phyloP scores from a whole-genome alignment of 2,329 filamentous ascomycete species.

The Sphaceloma murrayae region DNA sequence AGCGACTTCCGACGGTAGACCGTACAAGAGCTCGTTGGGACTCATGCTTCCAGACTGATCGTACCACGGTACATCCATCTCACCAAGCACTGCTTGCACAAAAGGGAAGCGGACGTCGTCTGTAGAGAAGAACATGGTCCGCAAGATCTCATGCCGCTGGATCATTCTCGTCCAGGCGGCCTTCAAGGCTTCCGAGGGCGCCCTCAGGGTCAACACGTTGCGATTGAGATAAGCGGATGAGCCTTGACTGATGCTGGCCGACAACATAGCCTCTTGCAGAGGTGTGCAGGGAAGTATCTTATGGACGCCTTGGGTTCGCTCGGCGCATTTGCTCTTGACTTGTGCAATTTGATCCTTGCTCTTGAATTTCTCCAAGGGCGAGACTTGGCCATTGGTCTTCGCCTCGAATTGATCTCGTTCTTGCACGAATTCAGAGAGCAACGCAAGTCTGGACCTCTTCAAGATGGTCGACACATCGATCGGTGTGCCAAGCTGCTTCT shows the following conservation, averaged over 20 bases:
- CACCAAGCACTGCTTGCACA: slow-evolving; percentile 58
- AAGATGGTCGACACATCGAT: slow-evolving; percentile 61
- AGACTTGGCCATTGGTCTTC: not conserved
- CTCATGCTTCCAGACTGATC: slow-evolving; percentile 23
- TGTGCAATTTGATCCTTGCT: not conserved
- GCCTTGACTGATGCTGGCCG: slow-evolving; percentile 39
- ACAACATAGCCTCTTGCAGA: slow-evolving; percentile 80
- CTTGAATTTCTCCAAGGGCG: slow-evolving; percentile 15
- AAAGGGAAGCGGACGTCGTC: slow-evolving; percentile 52
- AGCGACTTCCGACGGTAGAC: not conserved
- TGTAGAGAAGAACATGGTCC: slow-evolving; percentile 65
- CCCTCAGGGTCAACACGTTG: slow-evolving; percentile 52
- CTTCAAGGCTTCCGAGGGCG: slow-evolving; percentile 43
- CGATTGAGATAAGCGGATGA: slow-evolving; percentile 60
- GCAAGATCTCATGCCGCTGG: slow-evolving; percentile 61
- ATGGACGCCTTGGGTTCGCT: slow-evolving; percentile 34
- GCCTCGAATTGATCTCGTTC: slow-evolving; percentile 17
- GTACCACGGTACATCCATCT: slow-evolving; percentile 37
- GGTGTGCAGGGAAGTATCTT: slow-evolving; percentile 71
- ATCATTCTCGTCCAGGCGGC: slow-evolving; percentile 54
- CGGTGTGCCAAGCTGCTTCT: slow-evolving; percentile 38
- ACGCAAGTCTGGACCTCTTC: slow-evolving; percentile 56
- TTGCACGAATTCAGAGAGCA: slow-evolving; percentile 41
- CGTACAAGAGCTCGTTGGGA: not conserved
- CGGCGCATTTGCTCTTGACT: slow-evolving; percentile 16